phyloP scores from a whole-genome alignment of 306 rosid genomes.

The Sphenostylis stenocarpa region DNA sequence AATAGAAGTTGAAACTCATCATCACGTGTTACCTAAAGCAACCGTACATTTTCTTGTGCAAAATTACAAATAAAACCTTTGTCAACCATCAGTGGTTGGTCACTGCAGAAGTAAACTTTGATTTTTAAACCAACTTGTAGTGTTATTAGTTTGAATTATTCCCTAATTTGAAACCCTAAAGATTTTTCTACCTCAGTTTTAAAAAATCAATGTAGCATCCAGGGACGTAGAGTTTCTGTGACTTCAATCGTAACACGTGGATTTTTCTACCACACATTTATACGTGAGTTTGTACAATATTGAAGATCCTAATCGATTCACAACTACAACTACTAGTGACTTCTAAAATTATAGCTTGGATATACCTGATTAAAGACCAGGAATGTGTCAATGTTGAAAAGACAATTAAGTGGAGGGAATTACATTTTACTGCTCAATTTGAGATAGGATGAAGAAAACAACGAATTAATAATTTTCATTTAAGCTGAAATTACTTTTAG shows the following conservation, averaged over 20 bases:
- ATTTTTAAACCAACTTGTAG: background rate
- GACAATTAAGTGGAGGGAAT: background rate
- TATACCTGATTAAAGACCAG: background rate
- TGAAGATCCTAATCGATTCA: no score
- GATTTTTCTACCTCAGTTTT: background rate
- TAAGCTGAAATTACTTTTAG: no score
- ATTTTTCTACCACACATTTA: no score
- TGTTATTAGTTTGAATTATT: background rate
- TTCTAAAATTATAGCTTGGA: background rate
- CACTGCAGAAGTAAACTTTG: background rate
- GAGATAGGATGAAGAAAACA: no score
- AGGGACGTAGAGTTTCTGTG: no score
- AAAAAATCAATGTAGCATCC: background rate
- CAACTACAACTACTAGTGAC: no score
- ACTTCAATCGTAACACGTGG: background rate
- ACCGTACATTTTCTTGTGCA: background rate
- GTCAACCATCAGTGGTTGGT: slow-evolving; percentile 14
- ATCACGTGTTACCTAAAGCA: slow-evolving; percentile 21
- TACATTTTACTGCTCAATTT: background rate
- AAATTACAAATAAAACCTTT: background rate
- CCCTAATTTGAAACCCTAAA: background rate
- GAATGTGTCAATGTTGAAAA: background rate
- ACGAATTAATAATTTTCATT: no score
- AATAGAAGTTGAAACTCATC: slow-evolving; percentile 14
- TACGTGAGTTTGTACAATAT: no score